Conservation (phyloP, 2,329 filamentous ascomycete species). For the Chrysosphaeria jannelii region DNA sequence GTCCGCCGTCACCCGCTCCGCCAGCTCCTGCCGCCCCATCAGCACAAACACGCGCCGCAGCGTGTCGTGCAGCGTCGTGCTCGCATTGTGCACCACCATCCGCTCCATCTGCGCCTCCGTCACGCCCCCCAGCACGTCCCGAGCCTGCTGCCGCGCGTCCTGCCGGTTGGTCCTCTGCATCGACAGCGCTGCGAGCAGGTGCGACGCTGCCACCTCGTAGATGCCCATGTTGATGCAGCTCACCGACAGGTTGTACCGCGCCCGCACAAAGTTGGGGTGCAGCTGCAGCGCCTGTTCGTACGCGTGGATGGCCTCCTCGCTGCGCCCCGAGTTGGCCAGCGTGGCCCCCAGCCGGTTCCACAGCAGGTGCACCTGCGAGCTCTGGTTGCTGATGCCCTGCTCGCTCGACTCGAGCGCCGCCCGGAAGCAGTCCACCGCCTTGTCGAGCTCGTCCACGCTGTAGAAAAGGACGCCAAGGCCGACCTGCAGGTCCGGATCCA, state of each 20-base stretch:
- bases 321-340: constrained; percentile 74
- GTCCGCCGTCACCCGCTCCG: constrained; percentile 60
- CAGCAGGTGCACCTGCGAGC: constrained; percentile 66
- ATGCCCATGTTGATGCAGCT: constrained; percentile 95
- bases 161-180: constrained; percentile 91
- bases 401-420: constrained; percentile 68
- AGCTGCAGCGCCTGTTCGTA: constrained; percentile 80
- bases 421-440: constrained; percentile 94
- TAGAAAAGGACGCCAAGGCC: constrained; percentile 93
- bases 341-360: constrained; percentile 96
- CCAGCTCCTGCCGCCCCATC: constrained; percentile 72
- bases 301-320: constrained; percentile 85
- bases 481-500: constrained; percentile 96
- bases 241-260: constrained; percentile 87
- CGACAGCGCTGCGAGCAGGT: constrained; percentile 66
- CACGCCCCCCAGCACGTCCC: constrained; percentile 43
- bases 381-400: constrained; percentile 53
- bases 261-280: constrained; percentile 87
- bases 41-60: constrained; percentile 80
- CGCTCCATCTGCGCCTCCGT: constrained; percentile 48
- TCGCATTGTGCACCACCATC: constrained; percentile 84
- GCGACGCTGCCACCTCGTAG: constrained; percentile 72
- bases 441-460: constrained; percentile 89
- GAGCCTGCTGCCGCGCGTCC: constrained; percentile 53
- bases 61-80: constrained; percentile 90